Evolutionary conservation across 208 protist genomes (phyloP), one percentile per base, ranked within the genome.

Genomic region (Trichomonas vaginalis): DNA sequence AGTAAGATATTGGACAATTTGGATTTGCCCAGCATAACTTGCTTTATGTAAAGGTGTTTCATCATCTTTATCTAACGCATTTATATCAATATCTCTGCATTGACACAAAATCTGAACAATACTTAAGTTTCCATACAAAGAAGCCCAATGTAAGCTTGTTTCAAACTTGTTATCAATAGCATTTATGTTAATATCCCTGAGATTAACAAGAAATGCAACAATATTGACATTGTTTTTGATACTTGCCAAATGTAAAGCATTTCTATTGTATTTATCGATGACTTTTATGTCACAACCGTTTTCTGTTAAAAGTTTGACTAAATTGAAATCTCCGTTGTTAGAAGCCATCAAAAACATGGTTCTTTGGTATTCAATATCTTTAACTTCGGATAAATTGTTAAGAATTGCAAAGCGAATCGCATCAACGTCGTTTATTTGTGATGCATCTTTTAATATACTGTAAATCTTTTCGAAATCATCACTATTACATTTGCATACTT

Each of bases 21-120:
- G 23, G 1, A 80, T 4, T 21, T 45, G 39, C n/a, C 42, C 47
- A 23, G 47, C 95, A 23, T 88, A 88, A 21, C 56, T 35, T 15
- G 95, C 95, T 49, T 95, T 95, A 37, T 95, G 95, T 37, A 95
- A 45, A 9, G 47, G 47, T 45, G 95, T 95, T 49, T 95, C 56
- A 27, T 95, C 95, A 80, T 95, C 95, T 46, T 46, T 56, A 35
- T 95, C 95, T 46, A 95, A 46, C 6, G 95, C 95, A 90, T 95
- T 95, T 4, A 95, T 80, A 27, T 95, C 49, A n/a, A 70, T 70
- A 27, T 70, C 56, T 70, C 21, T 8, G 21, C n/a, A n/a, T 27
- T 70, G 56, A 70, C 56, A 70, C 12, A 70, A 27, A 32, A 27
- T 70, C n/a, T 70, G 56, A 8, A 70, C 56, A 70, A 70, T 70